A percentile compares a stretch with the other conserved stretches of the same genome.
Conservation (phyloP, 352 stramenopile species). For the Phytophthora lateralis region DNA sequence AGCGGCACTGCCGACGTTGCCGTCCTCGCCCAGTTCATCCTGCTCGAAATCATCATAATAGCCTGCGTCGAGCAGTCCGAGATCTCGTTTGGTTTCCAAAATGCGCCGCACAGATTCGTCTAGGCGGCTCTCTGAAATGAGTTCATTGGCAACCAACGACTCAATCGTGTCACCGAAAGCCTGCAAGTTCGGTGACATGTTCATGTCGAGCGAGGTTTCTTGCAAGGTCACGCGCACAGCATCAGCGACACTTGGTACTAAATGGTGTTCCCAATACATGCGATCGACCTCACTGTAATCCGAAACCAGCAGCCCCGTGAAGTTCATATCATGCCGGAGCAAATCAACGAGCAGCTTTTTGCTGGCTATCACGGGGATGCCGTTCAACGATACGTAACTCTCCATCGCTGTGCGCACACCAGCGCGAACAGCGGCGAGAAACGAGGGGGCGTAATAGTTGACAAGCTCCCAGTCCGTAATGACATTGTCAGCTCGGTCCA, state of each 20-base stretch:
- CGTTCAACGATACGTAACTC: slow-evolving; percentile 90
- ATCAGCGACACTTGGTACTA: slow-evolving; percentile 63
- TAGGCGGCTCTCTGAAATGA: slow-evolving; percentile 54
- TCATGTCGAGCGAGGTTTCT: slow-evolving; percentile 93
- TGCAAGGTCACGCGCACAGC: slow-evolving; percentile 73
- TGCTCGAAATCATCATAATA: slow-evolving; percentile 18
- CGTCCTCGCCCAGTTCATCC: slow-evolving; percentile 3
- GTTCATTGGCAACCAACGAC: slow-evolving; percentile 45
- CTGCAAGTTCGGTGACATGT: slow-evolving; percentile 76
- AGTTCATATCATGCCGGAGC: slow-evolving; percentile 88
- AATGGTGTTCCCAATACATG: slow-evolving; percentile 80
- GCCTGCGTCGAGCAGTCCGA: slow-evolving; percentile 45
- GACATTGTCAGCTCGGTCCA: slow-evolving; percentile 76
- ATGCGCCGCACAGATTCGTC: slow-evolving; percentile 72
- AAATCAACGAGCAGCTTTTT: slow-evolving; percentile 77
- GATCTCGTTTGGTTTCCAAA: slow-evolving; percentile 55
- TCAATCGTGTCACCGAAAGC: slow-evolving; percentile 63
- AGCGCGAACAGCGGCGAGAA: slow-evolving; percentile 67
- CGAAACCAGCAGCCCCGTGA: slow-evolving; percentile 90
- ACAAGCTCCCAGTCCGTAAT: slow-evolving; percentile 73
- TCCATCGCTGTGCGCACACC: slow-evolving; percentile 92
- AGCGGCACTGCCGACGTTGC: slow-evolving; percentile 46
- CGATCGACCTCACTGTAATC: slow-evolving; percentile 94
- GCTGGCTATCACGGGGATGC: slow-evolving; percentile 86
- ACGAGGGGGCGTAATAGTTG: slow-evolving; percentile 79